A percentile compares a stretch with the other conserved stretches of the same genome.
These are phyloP conservation scores for Puccinia sorghi DNA, from an alignment of 1,284 basidiomycete species.

Conservation along the genomic window DNA sequence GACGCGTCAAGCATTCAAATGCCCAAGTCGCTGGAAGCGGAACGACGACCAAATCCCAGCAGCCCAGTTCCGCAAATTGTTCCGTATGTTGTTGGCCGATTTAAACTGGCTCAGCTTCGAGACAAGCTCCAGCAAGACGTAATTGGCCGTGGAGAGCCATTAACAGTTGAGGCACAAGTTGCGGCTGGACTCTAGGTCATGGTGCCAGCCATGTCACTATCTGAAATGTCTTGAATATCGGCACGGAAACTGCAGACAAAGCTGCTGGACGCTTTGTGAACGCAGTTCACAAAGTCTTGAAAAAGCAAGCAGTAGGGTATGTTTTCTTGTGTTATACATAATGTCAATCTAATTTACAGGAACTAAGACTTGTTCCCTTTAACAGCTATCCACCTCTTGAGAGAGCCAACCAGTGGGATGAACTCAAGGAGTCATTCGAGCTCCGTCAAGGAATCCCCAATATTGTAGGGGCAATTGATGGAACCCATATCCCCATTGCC, in stretches of 20 bases:
- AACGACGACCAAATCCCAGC: background rate
- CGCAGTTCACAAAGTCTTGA: background rate
- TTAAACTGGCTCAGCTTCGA: too few relatives aligned
- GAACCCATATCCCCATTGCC: background rate
- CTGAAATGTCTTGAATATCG: background rate
- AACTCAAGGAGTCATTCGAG: background rate
- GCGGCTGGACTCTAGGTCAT: background rate
- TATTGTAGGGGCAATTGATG: conserved; percentile 1
- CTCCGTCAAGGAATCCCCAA: background rate
- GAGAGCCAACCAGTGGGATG: background rate
- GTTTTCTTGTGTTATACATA: too few relatives aligned
- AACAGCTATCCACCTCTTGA: background rate
- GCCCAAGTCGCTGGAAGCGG: background rate
- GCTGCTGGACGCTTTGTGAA: background rate
- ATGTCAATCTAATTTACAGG: too few relatives aligned
- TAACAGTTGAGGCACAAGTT: too few relatives aligned
- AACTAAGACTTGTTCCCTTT: too few relatives aligned
- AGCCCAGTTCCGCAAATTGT: too few relatives aligned
- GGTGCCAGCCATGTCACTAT: background rate
- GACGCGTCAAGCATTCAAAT: too few relatives aligned
- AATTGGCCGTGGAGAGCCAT: too few relatives aligned
- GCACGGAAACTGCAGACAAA: background rate
- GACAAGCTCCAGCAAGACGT: too few relatives aligned
- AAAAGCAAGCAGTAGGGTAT: too few relatives aligned
- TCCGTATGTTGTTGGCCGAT: too few relatives aligned